Evolutionary conservation across 2,329 filamentous ascomycete genomes (phyloP).

Genomic region (Pyrenophora seminiperda): DNA sequence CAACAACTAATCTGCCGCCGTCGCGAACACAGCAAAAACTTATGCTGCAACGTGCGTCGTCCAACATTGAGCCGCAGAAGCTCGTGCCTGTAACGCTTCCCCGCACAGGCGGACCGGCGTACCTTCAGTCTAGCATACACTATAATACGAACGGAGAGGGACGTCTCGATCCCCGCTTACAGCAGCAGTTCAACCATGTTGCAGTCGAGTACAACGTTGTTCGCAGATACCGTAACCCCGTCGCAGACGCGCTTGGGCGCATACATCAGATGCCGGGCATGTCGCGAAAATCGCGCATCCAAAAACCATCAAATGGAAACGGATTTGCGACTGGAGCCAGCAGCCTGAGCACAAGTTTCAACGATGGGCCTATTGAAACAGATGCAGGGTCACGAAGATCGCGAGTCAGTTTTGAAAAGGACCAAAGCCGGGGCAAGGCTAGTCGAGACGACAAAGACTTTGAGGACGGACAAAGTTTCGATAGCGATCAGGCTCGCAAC

Average conservation of each 20-base stretch:
- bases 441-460: slow-evolving; percentile 31
- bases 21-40: slow-evolving; percentile 77
- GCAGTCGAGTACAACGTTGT: slow-evolving; percentile 77
- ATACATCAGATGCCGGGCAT: slow-evolving; percentile 59
- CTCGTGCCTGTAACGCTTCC: slow-evolving; percentile 48
- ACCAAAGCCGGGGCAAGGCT: slow-evolving; percentile 17
- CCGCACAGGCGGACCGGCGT: slow-evolving; percentile 42
- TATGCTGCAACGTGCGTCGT: slow-evolving; percentile 74
- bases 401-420: slow-evolving; percentile 40
- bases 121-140: slow-evolving; percentile 43
- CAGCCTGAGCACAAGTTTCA: slow-evolving; percentile 41
- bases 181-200: slow-evolving; percentile 69
- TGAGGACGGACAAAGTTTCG: slow-evolving; percentile 37
- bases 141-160: slow-evolving; percentile 45
- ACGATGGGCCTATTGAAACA: slow-evolving; percentile 34
- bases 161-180: slow-evolving; percentile 65
- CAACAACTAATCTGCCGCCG: slow-evolving; percentile 50
- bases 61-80: slow-evolving; percentile 68
- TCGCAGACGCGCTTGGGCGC: slow-evolving; percentile 65
- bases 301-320: slow-evolving; percentile 30
- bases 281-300: slow-evolving; percentile 33
- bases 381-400: slow-evolving; percentile 33
- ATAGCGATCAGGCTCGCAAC: slow-evolving; percentile 32
- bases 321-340: slow-evolving; percentile 34
- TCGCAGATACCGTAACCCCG: slow-evolving; percentile 71